Conservation (phyloP, 2,329 filamentous ascomycete genomes). For the Fusarium sp. region DNA sequence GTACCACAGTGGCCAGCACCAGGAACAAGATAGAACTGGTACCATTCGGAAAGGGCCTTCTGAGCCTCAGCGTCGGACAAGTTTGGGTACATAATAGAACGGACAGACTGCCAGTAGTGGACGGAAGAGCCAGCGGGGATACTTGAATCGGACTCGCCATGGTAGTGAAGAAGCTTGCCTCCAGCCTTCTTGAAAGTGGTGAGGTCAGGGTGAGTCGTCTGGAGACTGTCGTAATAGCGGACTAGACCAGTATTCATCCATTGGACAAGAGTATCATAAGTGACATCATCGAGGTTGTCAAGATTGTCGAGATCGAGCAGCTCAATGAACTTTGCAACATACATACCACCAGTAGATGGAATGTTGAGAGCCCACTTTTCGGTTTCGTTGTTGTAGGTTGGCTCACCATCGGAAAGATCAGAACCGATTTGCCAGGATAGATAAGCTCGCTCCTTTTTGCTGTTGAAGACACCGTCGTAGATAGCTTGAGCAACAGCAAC, state of each 20-base stretch:
- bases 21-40: conserved; percentile 12
- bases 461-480: background rate
- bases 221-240: conserved; percentile 8
- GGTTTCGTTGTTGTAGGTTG: background rate
- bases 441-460: background rate
- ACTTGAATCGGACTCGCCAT: background rate
- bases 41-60: conserved; percentile 1
- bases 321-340: conserved; percentile 10
- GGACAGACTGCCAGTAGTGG: conserved; percentile 13
- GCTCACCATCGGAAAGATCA: conserved; percentile 2
- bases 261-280: background rate
- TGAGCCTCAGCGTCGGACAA: background rate
- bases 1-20: conserved; percentile 10
- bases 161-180: conserved; percentile 12
- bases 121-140: background rate
- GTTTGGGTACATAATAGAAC: background rate
- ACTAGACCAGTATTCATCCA: conserved; percentile 5
- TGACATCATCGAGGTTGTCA: background rate
- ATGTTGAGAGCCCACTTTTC: conserved; percentile 8
- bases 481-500: conserved; percentile 5
- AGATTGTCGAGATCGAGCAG: background rate
- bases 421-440: conserved; percentile 8
- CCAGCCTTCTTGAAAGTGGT: background rate
- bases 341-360: conserved; percentile 5
- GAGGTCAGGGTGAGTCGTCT: conserved; percentile 10